Base-by-base conservation (phyloP, 805 yeast genomes). In the Ogataea corticis region DNA sequence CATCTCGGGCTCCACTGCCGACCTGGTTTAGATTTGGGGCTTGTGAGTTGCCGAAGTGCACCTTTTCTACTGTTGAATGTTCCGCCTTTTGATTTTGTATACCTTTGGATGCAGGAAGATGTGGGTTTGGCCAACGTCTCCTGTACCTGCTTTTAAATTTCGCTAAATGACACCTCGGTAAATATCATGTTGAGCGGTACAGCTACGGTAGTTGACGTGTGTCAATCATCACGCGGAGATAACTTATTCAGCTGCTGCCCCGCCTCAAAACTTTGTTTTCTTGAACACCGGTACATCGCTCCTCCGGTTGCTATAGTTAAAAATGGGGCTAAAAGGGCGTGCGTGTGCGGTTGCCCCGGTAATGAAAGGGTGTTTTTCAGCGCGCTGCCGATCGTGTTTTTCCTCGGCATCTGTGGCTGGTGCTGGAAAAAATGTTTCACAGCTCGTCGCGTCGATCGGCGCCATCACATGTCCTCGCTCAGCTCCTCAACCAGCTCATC, bases 401-500 rank as follows among this genome's bases (percentile, higher is more conserved):
- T 13, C n/a, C n/a, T 28, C 31, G 31, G 13, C 6, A n/a, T 4
- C 6, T 11, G 31, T 12, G 31, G 14, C 14, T 28, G 31, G 31
- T n/a, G 31, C 13, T 4, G 13, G 31, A 11, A n/a, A n/a, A n/a
- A n/a, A n/a, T n/a, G n/a, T n/a, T n/a, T n/a, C n/a, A n/a, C n/a
- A n/a, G n/a, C n/a, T 11, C 28, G 38, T 11, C 38, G 38, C 38
- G 38, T 21, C 38, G 38, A 35, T 21, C 38, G 38, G 5, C 38
- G 28, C 30, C 3, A 35, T 12, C 15, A 65, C 45, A 66, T 30
- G 35, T 65, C 64, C 51, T 71, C 71, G 25, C 57, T 59, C 19
- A 84, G 68, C 52, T 78, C 85, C 16, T 77, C 80, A 12, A 72
- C 51, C 3, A 85, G 59, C 46, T 81, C 82, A 4, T 75, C 76